These are phyloP conservation scores for Ophiocordyceps camponoti-rufipedis DNA, from an alignment of 2,329 filamentous ascomycete species.

Conservation along the genomic window DNA sequence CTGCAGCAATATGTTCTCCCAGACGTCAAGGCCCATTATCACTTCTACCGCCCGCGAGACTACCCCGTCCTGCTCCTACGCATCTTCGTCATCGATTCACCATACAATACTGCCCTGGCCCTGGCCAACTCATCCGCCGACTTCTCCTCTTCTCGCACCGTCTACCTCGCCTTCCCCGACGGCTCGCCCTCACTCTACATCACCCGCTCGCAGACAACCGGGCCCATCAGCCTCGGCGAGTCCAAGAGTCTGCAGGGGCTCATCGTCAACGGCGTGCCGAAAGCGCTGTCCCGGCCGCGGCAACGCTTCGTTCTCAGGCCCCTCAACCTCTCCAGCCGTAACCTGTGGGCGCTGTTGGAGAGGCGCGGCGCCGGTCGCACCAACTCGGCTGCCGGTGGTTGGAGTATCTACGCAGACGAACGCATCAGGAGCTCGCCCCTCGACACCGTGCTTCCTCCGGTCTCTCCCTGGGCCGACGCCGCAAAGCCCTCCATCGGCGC, in stretches of 20 bases:
- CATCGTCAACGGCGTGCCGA: constrained; percentile 63
- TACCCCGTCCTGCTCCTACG: constrained; percentile 59
- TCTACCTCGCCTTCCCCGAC: constrained; percentile 71
- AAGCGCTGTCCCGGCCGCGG: constrained; percentile 59
- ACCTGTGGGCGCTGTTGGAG: constrained; percentile 49
- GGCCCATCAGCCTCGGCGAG: constrained; percentile 26
- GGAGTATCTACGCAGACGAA: constrained; percentile 60
- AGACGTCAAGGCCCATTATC: constrained; percentile 69
- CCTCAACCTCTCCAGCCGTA: constrained; percentile 53
- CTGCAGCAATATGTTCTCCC: constrained; percentile 59
- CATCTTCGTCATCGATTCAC: constrained; percentile 63
- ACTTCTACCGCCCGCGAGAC: constrained; percentile 51
- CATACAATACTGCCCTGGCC: constrained; percentile 48
- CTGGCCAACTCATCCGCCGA: constrained; percentile 20
- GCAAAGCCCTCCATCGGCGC: constrained; percentile 14
- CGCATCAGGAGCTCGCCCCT: constrained; percentile 33
- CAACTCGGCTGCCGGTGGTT: constrained; percentile 59
- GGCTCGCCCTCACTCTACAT: constrained; percentile 60
- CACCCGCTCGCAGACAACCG: constrained; percentile 29
- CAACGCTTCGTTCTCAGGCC: constrained; percentile 51
- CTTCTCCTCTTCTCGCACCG: constrained; percentile 48
- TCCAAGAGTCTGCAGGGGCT: constrained; percentile 48
- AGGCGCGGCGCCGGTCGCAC: constrained; percentile 50
- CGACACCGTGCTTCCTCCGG: constrained; percentile 26
- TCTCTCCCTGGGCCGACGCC: constrained; percentile 14